phyloP scores from a whole-genome alignment of 305 asterid species.

The Solanum hybrid region DNA sequence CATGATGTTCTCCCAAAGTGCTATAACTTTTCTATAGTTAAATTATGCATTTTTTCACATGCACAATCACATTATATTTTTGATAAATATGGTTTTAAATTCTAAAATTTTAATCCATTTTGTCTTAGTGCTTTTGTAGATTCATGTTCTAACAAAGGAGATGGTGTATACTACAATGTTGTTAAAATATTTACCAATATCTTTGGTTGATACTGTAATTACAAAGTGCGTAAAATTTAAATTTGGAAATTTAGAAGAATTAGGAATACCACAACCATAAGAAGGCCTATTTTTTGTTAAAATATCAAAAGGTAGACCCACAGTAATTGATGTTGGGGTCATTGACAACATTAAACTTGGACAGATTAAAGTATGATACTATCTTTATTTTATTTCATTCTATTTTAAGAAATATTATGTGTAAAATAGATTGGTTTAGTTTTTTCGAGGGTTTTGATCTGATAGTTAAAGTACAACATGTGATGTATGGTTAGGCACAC shows the following conservation, averaged over 20 bases:
- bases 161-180: conserved; percentile 1
- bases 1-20: too few species aligned
- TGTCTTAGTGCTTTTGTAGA: neutral
- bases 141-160: conserved; percentile 6
- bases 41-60: neutral
- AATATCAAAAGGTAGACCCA: neutral
- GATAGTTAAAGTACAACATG: neutral
- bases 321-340: conserved; percentile 4
- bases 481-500: neutral
- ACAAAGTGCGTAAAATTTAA: neutral
- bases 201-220: neutral
- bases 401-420: too few species aligned
- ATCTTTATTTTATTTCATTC: too few species aligned
- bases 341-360: conserved; percentile 2
- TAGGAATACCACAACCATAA: neutral
- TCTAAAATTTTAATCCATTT: neutral
- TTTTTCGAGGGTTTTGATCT: neutral
- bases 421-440: neutral
- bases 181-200: neutral
- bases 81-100: neutral
- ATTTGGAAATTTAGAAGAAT: neutral
- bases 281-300: neutral
- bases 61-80: neutral
- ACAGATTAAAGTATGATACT: neutral
- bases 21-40: too few species aligned